Percentiles rank a stretch among this genome's conserved stretches.
Evolutionary conservation across 768 basidiomycete species (phyloP).

Genomic region (Tricholoma terreum): DNA sequence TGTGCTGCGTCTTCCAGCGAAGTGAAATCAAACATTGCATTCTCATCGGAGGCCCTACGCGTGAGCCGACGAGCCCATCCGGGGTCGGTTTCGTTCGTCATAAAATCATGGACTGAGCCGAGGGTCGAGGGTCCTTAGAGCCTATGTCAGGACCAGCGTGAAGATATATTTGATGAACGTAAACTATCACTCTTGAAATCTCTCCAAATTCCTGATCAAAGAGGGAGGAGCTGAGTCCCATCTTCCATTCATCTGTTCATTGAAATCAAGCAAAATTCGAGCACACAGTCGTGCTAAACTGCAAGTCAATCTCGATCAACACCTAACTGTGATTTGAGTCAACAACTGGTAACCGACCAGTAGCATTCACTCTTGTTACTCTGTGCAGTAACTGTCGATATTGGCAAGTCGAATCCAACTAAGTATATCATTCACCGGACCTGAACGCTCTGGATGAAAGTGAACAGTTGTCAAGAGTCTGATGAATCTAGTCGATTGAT

Average conservation of each 20-base stretch:
- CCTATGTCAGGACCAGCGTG: background rate
- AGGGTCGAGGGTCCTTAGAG: slow-evolving; percentile 34
- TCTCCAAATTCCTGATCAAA: slow-evolving; percentile 36
- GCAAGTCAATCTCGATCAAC: slow-evolving; percentile 9
- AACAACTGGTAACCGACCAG: slow-evolving; percentile 12
- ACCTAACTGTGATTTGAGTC: background rate
- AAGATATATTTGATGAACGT: background rate
- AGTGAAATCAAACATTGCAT: slow-evolving; percentile 31
- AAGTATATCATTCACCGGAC: slow-evolving; percentile 10
- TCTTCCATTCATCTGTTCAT: slow-evolving; percentile 45
- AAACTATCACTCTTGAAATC: slow-evolving; percentile 36
- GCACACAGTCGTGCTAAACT: slow-evolving; percentile 37
- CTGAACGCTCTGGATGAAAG: slow-evolving; percentile 17
- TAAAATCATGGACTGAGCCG: slow-evolving; percentile 38
- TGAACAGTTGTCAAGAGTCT: background rate
- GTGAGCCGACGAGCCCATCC: slow-evolving; percentile 42
- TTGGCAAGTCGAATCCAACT: background rate
- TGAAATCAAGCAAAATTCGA: slow-evolving; percentile 39
- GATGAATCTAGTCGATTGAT: too few relatives aligned
- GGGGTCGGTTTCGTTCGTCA: slow-evolving; percentile 34
- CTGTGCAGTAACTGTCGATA: slow-evolving; percentile 25
- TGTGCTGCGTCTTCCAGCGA: slow-evolving; percentile 42
- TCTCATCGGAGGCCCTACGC: slow-evolving; percentile 39
- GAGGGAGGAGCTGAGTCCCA: slow-evolving; percentile 40
- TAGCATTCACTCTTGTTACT: slow-evolving; percentile 40